Base-by-base conservation (phyloP, 192 early-diverging fungal genomes). In the Entomortierella lignicola region DNA sequence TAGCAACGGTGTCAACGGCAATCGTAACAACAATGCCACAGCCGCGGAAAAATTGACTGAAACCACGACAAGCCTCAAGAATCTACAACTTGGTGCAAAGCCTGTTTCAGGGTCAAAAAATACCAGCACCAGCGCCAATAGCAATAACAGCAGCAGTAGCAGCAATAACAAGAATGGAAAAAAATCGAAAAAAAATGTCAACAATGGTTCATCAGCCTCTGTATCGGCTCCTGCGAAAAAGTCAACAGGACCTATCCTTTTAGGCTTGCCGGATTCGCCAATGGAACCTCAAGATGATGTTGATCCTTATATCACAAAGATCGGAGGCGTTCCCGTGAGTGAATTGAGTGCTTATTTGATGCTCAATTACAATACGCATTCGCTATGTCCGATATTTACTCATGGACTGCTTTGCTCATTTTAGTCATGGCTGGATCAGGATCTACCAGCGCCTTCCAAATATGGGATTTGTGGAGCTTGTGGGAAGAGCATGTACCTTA, bases 271-370 rank as follows among this genome's bases (percentile, higher is more conserved):
- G 5, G 88, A 89, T 70, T 79, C 77, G 8, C 61, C 70, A 10
- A 84, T 89, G 62, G 62, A 69, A 18, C 3, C 23, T 4, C 30
- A 79, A 52, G 75, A 87, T 10, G 89, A 89, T 44, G 69, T 52
- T 13, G 90, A 92, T 63, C 77, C 85, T 23, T 92, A 89, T 72
- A 41, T 80, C 0, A 91, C 87, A 34, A 92, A 92, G 71, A 85
- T 92, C 57, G 91, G 91, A 29, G 91, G 91, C 39, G 41, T 81
- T 43, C 91, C 91, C 50, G 90, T 91, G 85, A 31, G 84, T 68
- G 30, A 0, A 5, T 3, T 20, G 2, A 27, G 23, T 11, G 34
- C 13, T n/a, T 66, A 2, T 27, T n/a, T 32, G 0, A 21, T 26
- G 8, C 43, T 31, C 8, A 2, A 23, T 20, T 8, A 7, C n/a